Percentiles rank a stretch among this genome's conserved stretches.
These are phyloP conservation scores for Aspergillus mulundensis DNA, from an alignment of 495 filamentous ascomycete species.

Conservation along the genomic window DNA sequence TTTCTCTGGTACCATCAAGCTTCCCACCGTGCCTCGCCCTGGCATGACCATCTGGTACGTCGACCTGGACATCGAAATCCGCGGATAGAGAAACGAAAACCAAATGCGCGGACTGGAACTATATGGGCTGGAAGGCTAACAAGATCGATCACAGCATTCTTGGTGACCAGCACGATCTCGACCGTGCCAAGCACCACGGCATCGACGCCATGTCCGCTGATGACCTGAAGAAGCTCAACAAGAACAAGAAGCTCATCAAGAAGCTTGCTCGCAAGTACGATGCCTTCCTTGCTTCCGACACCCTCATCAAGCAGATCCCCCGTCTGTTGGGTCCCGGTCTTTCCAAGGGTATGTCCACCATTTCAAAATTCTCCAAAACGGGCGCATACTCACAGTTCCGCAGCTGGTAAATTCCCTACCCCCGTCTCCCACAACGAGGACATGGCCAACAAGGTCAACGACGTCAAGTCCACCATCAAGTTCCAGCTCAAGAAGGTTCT, in stretches of 20 bases:
- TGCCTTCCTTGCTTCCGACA: constrained; percentile 93
- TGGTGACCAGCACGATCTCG: constrained; percentile 99
- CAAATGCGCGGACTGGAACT: neutral
- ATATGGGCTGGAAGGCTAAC: constrained; percentile 11
- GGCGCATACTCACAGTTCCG: constrained; percentile 15
- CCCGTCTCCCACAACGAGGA: constrained; percentile 95
- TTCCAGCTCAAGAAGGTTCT: constrained; percentile 99
- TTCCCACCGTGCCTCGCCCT: constrained; percentile 84
- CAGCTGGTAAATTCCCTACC: constrained; percentile 98
- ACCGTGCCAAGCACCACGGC: constrained; percentile 96
- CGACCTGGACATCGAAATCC: neutral
- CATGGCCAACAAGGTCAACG: constrained; percentile 85
- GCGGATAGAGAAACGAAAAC: neutral
- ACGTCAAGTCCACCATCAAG: constrained; percentile 99
- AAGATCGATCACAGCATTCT: constrained; percentile 59
- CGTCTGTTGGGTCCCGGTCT: constrained; percentile 98
- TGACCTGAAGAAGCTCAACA: constrained; percentile 99
- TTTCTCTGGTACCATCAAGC: constrained; percentile 98
- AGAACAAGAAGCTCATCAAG: constrained; percentile 99
- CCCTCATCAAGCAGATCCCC: constrained; percentile 98
- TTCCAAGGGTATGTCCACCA: constrained; percentile 74
- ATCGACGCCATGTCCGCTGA: constrained; percentile 96
- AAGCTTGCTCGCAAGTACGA: constrained; percentile 99
- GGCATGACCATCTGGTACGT: constrained; percentile 88
- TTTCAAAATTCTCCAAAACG: neutral